phyloP scores from a whole-genome alignment of 768 basidiomycete species.

The Lentinula edodes region DNA sequence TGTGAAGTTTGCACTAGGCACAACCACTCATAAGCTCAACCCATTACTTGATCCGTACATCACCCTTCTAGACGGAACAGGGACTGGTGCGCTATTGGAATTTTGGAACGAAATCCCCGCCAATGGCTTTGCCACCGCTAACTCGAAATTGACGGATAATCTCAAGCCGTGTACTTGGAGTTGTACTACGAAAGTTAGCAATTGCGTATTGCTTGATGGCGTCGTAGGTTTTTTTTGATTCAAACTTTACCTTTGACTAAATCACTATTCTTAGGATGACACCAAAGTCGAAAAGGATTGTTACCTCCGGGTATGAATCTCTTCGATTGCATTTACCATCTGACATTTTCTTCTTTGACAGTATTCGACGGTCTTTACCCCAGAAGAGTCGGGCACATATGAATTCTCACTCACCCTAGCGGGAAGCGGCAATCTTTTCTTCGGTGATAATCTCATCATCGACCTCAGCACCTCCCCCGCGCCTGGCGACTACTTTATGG shows the following conservation, averaged over 20 bases:
- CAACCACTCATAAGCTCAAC: conserved; percentile 39
- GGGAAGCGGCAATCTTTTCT: conserved; percentile 43
- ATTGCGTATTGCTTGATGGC: conserved; percentile 36
- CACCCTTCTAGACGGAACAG: conserved; percentile 22
- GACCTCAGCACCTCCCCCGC: conserved; percentile 37
- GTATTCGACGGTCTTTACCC: conserved; percentile 40
- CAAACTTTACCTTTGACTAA: neutral
- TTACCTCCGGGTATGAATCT: conserved; percentile 31
- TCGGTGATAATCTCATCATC: conserved; percentile 41
- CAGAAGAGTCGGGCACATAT: conserved; percentile 47
- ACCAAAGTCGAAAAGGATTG: conserved; percentile 35
- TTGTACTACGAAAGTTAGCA: conserved; percentile 28
- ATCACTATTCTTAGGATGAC: conserved; percentile 22
- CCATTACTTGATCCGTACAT: conserved; percentile 47
- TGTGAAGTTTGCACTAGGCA: conserved; percentile 40
- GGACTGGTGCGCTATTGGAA: conserved; percentile 34
- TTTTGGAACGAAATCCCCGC: conserved; percentile 44
- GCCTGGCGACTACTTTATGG: conserved; percentile 35
- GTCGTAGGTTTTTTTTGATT: conserved; percentile 25
- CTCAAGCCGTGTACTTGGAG: conserved; percentile 28
- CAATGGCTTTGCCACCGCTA: conserved; percentile 23
- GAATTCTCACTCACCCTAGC: conserved; percentile 42
- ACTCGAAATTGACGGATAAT: conserved; percentile 17
- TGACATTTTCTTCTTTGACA: conserved; percentile 8
- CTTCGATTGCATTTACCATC: neutral